A percentile compares a stretch with the other conserved stretches of the same genome.
These are phyloP conservation scores for Sistotremastrum suecicum DNA, from an alignment of 768 basidiomycete genomes.

Conservation along the genomic window DNA sequence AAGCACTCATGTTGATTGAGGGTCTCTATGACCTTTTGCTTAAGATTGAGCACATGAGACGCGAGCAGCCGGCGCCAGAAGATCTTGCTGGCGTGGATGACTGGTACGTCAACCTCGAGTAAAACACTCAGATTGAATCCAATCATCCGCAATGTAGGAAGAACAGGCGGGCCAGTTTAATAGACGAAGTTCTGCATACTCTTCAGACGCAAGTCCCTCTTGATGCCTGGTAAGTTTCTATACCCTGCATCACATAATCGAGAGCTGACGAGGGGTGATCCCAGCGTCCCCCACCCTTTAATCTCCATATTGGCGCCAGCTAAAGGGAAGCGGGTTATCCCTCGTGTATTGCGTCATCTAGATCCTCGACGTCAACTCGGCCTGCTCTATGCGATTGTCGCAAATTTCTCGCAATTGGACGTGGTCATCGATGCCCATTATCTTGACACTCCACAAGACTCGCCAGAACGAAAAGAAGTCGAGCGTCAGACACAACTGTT, in stretches of 20 bases:
- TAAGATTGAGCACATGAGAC: conserved; percentile 69
- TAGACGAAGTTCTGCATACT: neutral
- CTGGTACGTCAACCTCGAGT: conserved; percentile 27
- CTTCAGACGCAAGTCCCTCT: conserved; percentile 41
- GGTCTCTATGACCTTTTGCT: conserved; percentile 74
- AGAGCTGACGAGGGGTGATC: neutral
- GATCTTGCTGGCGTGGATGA: conserved; percentile 27
- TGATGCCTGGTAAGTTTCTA: conserved; percentile 61
- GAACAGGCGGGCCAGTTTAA: conserved; percentile 1
- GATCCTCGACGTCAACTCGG: conserved; percentile 69
- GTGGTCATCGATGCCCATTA: conserved; percentile 68
- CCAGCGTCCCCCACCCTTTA: conserved; percentile 89
- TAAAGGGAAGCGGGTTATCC: conserved; percentile 89
- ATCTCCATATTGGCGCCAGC: conserved; percentile 75
- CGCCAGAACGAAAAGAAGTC: conserved; percentile 46
- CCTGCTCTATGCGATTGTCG: conserved; percentile 79
- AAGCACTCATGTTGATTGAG: conserved; percentile 71
- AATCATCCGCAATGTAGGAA: conserved; percentile 23
- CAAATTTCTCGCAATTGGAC: conserved; percentile 89
- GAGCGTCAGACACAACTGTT: conserved; percentile 89
- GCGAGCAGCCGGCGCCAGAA: conserved; percentile 60
- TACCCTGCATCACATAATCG: neutral
- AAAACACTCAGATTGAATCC: no score
- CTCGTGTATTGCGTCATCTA: conserved; percentile 77
- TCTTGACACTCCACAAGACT: conserved; percentile 54